Evolutionary conservation across 768 basidiomycete genomes (phyloP).

Genomic region (Pisolithus orientalis): DNA sequence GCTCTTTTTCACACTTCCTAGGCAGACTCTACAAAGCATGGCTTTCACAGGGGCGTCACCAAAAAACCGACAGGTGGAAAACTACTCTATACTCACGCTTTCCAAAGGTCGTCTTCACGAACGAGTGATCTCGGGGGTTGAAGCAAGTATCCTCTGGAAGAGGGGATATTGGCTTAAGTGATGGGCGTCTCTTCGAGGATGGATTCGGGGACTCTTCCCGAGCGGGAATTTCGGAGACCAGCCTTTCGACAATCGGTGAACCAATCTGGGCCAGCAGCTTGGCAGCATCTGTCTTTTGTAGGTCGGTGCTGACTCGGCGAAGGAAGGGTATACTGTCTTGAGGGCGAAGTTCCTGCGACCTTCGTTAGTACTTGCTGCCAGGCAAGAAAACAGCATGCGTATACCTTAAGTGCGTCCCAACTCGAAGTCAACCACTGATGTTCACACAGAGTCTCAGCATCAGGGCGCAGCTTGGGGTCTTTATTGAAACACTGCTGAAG

Average conservation of each 20-base stretch:
- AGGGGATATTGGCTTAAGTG: conserved; percentile 29
- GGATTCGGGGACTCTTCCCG: conserved; percentile 31
- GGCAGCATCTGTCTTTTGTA: conserved; percentile 64
- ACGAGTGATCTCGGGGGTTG: conserved; percentile 67
- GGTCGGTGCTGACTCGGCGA: conserved; percentile 81
- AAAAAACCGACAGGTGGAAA: not conserved
- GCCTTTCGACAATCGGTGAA: conserved; percentile 23
- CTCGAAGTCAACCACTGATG: conserved; percentile 86
- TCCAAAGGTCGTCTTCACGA: conserved; percentile 89
- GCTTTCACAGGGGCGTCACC: conserved; percentile 41
- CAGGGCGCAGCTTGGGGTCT: conserved; percentile 76
- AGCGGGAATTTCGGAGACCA: conserved; percentile 41
- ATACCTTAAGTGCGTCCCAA: conserved; percentile 74
- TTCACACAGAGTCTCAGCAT: conserved; percentile 78
- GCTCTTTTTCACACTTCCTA: conserved; percentile 71
- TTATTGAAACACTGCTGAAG: conserved; percentile 86
- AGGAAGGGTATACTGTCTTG: conserved; percentile 96
- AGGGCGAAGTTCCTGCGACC: conserved; percentile 65
- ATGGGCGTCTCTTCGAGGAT: conserved; percentile 29
- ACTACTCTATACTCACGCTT: conserved; percentile 62
- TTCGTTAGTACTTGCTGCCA: not conserved
- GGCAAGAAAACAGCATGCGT: conserved; percentile 6
- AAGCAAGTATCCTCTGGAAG: conserved; percentile 33
- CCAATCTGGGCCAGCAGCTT: conserved; percentile 45
- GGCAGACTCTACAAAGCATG: conserved; percentile 82